Evolutionary conservation across 768 basidiomycete genomes (phyloP).

Genomic region (Thelephora aurantiotincta): DNA sequence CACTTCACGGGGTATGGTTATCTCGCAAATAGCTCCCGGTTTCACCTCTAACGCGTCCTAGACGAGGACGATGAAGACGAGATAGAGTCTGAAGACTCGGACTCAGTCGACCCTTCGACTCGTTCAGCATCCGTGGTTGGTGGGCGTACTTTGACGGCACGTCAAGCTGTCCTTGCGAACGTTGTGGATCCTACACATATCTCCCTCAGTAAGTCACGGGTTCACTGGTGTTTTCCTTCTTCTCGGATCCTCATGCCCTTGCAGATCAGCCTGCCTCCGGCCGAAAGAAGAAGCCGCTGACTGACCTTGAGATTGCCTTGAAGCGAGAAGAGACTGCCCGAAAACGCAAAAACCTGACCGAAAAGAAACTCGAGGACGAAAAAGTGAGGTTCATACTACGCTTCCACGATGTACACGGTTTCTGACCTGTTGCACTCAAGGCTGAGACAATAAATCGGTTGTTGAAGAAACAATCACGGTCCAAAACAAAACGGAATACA

Average conservation of each 20-base stretch:
- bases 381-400: conserved; percentile 33
- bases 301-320: conserved; percentile 58
- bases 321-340: conserved; percentile 70
- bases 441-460: conserved; percentile 83
- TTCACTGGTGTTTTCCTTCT: background rate
- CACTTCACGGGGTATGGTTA: background rate
- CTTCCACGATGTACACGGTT: background rate
- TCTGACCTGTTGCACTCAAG: conserved; percentile 19
- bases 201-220: conserved; percentile 31
- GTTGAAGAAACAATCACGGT: conserved; percentile 70
- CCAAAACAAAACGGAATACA: conserved; percentile 43
- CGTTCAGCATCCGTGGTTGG: conserved; percentile 15
- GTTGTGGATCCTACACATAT: conserved; percentile 59
- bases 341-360: conserved; percentile 66
- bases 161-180: conserved; percentile 61
- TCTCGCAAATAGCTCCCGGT: background rate
- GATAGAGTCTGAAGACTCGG: conserved; percentile 31
- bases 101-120: conserved; percentile 19
- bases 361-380: conserved; percentile 78
- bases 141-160: conserved; percentile 21
- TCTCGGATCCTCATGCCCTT: background rate
- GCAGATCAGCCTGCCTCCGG: conserved; percentile 19
- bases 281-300: conserved; percentile 53
- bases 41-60: background rate
- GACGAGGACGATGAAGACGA: conserved; percentile 8